Evolutionary conservation across 805 yeast species (phyloP), one percentile per base, ranked within the genome.

Genomic region (Metschnikowia reukaufii): DNA sequence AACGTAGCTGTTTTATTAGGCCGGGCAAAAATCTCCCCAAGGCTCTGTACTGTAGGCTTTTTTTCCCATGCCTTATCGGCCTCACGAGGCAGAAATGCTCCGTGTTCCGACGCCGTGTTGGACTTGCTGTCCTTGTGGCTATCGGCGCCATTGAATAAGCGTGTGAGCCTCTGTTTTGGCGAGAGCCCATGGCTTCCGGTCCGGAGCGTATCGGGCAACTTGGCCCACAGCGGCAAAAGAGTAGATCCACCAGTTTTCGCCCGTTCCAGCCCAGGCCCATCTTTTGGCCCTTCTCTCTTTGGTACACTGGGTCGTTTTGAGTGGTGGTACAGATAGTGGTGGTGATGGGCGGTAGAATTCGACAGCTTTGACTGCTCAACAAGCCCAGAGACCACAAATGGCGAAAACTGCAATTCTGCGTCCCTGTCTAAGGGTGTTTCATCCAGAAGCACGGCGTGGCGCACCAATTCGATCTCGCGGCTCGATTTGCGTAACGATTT

Each of bases 181-280:
- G 48, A 30, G 15, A 35, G 41, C 8, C 37, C 41, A 6, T 32
- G 32, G 17, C 8, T 39, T 31, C 36, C 19, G 4, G 44, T 27
- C 15, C 44, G 17, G 6, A 44, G 30, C 25, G 30, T 39, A n/a
- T 34, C 40, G 2, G 39, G 42, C 30, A 36, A 30, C 21, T 40
- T 39, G 15, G 45, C 44, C 42, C 48, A 38, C 52, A 46, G 52
- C 4, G 52, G 47, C 27, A 49, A 49, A 18, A 49, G 37, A 23
- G 47, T 45, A 27, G 49, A 40, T 2, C 43, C 17, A 6, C 48
- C 20, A 13, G 42, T 42, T 10, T 39, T 40, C 37, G 29, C 32
- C 23, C 43, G 36, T 13, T 39, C 17, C 16, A 48, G 32, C 12
- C 42, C 38, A 2, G 44, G 21, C 2, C 35, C 36, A 7, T 27